Percentiles rank a stretch among this genome's conserved stretches.
These are phyloP conservation scores for Ettlia oleoabundans DNA, from an alignment of 139 green algal genomes.

Conservation along the genomic window DNA sequence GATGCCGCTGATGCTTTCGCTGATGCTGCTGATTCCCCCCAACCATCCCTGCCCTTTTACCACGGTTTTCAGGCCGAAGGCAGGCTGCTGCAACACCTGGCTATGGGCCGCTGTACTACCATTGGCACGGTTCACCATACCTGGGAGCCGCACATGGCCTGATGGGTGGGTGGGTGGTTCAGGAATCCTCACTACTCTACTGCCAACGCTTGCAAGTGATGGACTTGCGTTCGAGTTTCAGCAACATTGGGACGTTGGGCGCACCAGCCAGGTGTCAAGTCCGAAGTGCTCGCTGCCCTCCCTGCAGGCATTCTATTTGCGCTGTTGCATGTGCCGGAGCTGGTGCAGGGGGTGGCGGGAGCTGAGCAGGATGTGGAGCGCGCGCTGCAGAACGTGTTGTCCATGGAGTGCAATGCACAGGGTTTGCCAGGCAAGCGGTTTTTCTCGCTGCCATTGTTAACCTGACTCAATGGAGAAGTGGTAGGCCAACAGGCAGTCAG, in stretches of 20 bases:
- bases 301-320: constrained; percentile 44
- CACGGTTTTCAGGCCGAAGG: neutral
- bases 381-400: constrained; percentile 30
- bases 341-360: neutral
- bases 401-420: constrained; percentile 35
- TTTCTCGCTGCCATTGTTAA: neutral
- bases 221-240: too few relatives aligned
- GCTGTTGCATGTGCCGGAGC: constrained; percentile 37
- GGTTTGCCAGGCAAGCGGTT: neutral
- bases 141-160: constrained; percentile 50
- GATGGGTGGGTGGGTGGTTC: constrained; percentile 17
- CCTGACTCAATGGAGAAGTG: neutral
- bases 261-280: too few relatives aligned
- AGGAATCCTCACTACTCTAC: neutral
- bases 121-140: constrained; percentile 42
- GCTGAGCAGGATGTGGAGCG: constrained; percentile 17
- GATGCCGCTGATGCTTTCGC: too few relatives aligned
- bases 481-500: too few relatives aligned
- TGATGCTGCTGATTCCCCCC: too few relatives aligned
- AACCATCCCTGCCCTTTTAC: too few relatives aligned
- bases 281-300: too few relatives aligned
- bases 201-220: neutral
- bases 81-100: neutral
- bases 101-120: constrained; percentile 24
- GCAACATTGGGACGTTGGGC: too few relatives aligned